Percentiles rank a stretch among this genome's conserved stretches.
Evolutionary conservation across 2,329 filamentous ascomycete species (phyloP).

Genomic region (Aspergillus novoparasiticus): DNA sequence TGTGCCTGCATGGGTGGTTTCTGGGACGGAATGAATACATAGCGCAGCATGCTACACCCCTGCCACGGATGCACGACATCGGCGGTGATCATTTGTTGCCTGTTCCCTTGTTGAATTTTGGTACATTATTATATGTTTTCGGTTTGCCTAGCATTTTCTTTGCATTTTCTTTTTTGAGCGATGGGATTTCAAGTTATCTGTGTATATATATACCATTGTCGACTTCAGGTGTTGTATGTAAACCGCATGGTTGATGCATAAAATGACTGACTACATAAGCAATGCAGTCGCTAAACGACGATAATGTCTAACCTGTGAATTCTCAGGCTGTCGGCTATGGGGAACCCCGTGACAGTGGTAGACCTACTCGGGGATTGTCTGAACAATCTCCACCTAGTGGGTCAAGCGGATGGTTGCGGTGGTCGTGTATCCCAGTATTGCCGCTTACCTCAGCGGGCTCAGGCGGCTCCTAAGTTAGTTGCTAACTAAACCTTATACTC

Average conservation of each 20-base stretch:
- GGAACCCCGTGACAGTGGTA: neutral
- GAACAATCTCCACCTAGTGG: neutral
- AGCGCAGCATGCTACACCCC: neutral
- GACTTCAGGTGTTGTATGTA: neutral
- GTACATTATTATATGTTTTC: neutral
- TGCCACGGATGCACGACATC: neutral
- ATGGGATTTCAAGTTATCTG: neutral
- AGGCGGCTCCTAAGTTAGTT: too few relatives aligned
- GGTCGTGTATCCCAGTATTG: rapidly evolving
- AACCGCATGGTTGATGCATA: neutral
- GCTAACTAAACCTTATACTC: too few relatives aligned
- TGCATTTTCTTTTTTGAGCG: neutral
- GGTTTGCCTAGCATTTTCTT: neutral
- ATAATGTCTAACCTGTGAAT: neutral
- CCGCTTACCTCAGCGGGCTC: too few relatives aligned
- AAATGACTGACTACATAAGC: neutral
- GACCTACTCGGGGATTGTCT: neutral
- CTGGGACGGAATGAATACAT: neutral
- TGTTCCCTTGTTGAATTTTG: neutral
- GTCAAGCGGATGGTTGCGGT: neutral
- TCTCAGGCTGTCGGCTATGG: neutral
- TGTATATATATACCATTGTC: neutral
- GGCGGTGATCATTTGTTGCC: neutral
- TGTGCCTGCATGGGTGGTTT: neutral
- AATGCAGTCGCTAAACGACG: neutral